Evolutionary conservation across 139 green algal species (phyloP), one percentile per base, ranked within the genome.

Genomic region (Auxenochlorella protothecoides): DNA sequence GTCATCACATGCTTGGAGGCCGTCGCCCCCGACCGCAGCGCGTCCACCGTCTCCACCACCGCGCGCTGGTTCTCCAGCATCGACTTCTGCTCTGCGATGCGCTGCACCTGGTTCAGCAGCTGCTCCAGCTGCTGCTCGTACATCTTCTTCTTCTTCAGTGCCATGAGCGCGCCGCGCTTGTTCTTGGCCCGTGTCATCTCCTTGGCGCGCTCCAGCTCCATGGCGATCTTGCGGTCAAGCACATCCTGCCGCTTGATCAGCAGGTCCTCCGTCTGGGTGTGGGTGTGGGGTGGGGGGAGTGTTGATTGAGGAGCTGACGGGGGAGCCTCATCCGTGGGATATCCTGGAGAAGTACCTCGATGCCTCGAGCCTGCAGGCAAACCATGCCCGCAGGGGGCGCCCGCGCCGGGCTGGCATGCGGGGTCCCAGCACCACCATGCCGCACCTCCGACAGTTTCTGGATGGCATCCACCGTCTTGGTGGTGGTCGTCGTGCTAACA

Each of bases 91-190:
- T 98, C 93, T 53, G 90, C 88, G 3, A 98, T 78, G 12, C 89
- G 89, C 73, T 94, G 82, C 59, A 96, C 90, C 76, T 96, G 89
- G 68, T 95, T 96, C 72, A 92, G 86, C 6, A 97, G 74, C 63
- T 88, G 78, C 56, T 89, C 86, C 13, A 93, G 75, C 84, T 98
- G 90, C n/a, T 53, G 70, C 82, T 97, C 89, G 63, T 91, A 91
- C 75, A 96, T 78, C 75, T 97, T 97, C 77, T 97, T 97, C 82
- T 90, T 92, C 76, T 97, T 97, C 53, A 98, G 72, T 52, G 87
- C 91, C 76, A 92, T 85, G 15, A 95, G 73, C 51, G 92, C 92
- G 81, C 83, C 84, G 55, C 83, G 67, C 83, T 97, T 97, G 81
- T 98, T 97, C 66, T 93, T 92, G 51, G 78, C 67, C 5, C 78